Conservation (phyloP, 352 stramenopile genomes). For the Globisporangium mamillatum region DNA sequence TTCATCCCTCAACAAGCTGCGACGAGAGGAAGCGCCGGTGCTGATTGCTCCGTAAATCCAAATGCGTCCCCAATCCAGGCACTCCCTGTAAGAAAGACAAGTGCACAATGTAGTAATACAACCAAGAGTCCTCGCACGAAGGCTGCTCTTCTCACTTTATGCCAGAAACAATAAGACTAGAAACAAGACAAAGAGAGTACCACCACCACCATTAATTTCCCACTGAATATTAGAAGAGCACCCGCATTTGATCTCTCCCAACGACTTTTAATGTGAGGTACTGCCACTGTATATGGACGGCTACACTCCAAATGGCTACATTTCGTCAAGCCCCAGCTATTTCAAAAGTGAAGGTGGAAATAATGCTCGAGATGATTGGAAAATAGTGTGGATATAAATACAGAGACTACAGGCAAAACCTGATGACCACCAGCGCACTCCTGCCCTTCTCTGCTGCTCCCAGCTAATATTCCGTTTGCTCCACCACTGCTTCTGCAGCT, state of each 20-base stretch:
- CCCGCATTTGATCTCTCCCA: too few relatives aligned
- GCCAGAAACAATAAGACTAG: too few relatives aligned
- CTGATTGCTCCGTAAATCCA: slow-evolving; percentile 27
- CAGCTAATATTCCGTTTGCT: neutral
- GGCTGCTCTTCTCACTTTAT: too few relatives aligned
- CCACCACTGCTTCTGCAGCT: neutral
- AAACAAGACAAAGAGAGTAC: too few relatives aligned
- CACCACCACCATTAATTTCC: too few relatives aligned
- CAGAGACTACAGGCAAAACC: neutral
- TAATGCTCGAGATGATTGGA: neutral
- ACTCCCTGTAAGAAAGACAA: neutral
- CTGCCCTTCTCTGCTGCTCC: neutral
- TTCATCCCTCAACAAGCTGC: slow-evolving; percentile 50
- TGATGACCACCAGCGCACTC: neutral
- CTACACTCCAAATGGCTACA: slow-evolving; percentile 2
- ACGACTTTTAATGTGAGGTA: too few relatives aligned
- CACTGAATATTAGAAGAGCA: too few relatives aligned
- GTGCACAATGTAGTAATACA: neutral
- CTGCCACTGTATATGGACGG: neutral
- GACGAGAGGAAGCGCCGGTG: slow-evolving; percentile 45
- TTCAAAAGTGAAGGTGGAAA: neutral
- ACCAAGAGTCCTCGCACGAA: neutral
- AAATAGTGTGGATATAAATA: slow-evolving; percentile 3
- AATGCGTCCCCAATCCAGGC: too few relatives aligned
- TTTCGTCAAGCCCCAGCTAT: neutral